Base-by-base conservation (phyloP, 2,329 filamentous ascomycete species). In the Cyphellophora attinorum region DNA sequence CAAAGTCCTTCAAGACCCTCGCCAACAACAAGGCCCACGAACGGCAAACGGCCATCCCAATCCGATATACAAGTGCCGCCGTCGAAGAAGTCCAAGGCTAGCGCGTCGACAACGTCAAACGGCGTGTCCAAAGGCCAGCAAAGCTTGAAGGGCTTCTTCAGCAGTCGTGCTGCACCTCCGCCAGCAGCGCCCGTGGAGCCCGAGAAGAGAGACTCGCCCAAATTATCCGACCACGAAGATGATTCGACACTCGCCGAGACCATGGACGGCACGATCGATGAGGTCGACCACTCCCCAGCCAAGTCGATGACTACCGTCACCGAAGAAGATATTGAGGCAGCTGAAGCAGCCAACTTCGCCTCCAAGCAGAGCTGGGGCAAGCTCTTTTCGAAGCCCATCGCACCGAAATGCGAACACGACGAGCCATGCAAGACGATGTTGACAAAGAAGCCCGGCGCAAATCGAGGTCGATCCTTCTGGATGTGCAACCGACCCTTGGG, bases 371-470 rank as follows among this genome's bases (percentile, higher is more conserved):
- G 80, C 14, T 96, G 91, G 91, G 79, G 76, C 4, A 86, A 81
- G 53, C 67, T 96, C 11, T 79, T 96, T 42, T 74, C 79, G 11
- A 85, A 81, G 55, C 78, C 81, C 37, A 62, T 74, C 2, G 68
- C 75, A 1, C 91, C 91, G 1, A 73, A 72, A 38, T 98, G 91
- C 54, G 86, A 95, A 48, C 91, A 98, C 52, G 68, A 76, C 34
- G 88, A 96, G 49, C 81, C 84, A 3, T 96, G 91, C 58, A 82
- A 86, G 44, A 84, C 71, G 45, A 64, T 89, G 33, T 72, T 79
- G 12, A 94, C 88, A 1, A 95, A 89, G 63, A 96, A 96, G 54
- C 70, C 85, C 1, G 91, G 91, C 2, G 64, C 84, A 43, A 98
- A 96, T 51, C 79, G 70, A 44, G 76, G 77, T 0, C 61, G 76